A percentile compares a stretch with the other conserved stretches of the same genome.
phyloP scores from a whole-genome alignment of 495 filamentous ascomycete species.

The Aspergillus biplanus region DNA sequence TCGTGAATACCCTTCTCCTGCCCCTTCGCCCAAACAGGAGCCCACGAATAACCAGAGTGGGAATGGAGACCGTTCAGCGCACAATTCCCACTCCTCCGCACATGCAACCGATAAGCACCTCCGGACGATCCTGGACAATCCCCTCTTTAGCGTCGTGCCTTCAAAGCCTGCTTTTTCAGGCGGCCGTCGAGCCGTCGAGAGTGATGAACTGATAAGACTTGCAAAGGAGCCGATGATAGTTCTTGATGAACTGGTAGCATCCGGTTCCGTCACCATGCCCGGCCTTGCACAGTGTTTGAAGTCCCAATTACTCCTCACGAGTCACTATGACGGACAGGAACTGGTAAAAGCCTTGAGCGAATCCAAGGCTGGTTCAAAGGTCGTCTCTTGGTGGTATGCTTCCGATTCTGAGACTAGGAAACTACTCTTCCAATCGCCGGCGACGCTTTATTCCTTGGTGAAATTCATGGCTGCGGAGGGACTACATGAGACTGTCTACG shows the following conservation, averaged over 20 bases:
- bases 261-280: conserved; percentile 35
- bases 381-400: conserved; percentile 48
- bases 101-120: conserved; percentile 60
- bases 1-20: conserved; percentile 56
- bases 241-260: conserved; percentile 46
- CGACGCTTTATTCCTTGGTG: conserved; percentile 23
- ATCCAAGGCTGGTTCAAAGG: conserved; percentile 37
- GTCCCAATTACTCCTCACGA: conserved; percentile 39
- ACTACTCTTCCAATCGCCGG: conserved; percentile 32
- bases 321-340: conserved; percentile 19
- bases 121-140: conserved; percentile 69
- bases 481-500: conserved; percentile 35
- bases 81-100: conserved; percentile 34
- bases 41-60: conserved; percentile 20
- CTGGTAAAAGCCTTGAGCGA: conserved; percentile 35
- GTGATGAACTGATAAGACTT: conserved; percentile 24
- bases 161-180: conserved; percentile 21
- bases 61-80: not conserved
- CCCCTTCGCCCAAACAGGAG: conserved; percentile 31
- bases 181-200: conserved; percentile 16
- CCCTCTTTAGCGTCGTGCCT: conserved; percentile 54
- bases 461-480: conserved; percentile 49
- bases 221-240: conserved; percentile 43
- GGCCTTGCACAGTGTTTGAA: conserved; percentile 34
- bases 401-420: conserved; percentile 35